Conservation (phyloP, 139 green algal species). For the Chlorokybus atmophyticus region DNA sequence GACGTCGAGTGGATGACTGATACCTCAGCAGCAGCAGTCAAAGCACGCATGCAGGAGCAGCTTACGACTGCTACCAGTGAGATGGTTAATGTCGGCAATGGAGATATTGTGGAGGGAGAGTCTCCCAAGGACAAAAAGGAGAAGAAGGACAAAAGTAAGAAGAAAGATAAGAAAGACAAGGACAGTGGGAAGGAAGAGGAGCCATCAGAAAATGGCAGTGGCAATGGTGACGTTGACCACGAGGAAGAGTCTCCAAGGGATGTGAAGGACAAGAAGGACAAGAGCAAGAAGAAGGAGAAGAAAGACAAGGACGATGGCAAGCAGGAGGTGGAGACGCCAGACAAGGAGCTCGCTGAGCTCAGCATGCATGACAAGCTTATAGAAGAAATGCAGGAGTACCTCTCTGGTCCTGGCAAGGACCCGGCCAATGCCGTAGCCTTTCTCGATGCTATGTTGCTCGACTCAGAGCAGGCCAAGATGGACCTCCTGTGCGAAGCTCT, state of each 20-base stretch:
- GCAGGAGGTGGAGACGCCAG: constrained; percentile 9
- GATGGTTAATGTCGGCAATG: constrained; percentile 47
- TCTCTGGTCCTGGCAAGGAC: constrained; percentile 8
- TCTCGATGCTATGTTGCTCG: background rate
- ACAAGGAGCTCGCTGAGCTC: constrained; percentile 7
- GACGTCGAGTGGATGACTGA: constrained; percentile 87
- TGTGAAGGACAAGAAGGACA: background rate
- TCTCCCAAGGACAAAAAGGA: background rate
- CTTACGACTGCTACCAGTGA: constrained; percentile 64
- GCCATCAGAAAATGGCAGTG: background rate
- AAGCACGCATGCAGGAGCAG: constrained; percentile 67
- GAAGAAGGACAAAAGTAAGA: constrained; percentile 38
- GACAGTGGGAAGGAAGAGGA: too few species aligned
- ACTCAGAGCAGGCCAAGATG: constrained; percentile 5
- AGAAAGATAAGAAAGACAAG: too few species aligned
- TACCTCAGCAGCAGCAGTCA: constrained; percentile 62
- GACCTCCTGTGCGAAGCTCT: constrained; percentile 9
- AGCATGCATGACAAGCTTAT: constrained; percentile 22
- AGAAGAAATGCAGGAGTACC: constrained; percentile 16
- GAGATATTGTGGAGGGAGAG: background rate
- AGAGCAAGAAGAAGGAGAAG: background rate
- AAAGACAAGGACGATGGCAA: background rate
- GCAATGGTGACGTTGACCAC: background rate
- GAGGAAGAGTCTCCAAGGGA: background rate
- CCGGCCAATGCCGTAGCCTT: constrained; percentile 2